Conservation (phyloP, 2,329 filamentous ascomycete species). For the Ophiosphaerella korrae region DNA sequence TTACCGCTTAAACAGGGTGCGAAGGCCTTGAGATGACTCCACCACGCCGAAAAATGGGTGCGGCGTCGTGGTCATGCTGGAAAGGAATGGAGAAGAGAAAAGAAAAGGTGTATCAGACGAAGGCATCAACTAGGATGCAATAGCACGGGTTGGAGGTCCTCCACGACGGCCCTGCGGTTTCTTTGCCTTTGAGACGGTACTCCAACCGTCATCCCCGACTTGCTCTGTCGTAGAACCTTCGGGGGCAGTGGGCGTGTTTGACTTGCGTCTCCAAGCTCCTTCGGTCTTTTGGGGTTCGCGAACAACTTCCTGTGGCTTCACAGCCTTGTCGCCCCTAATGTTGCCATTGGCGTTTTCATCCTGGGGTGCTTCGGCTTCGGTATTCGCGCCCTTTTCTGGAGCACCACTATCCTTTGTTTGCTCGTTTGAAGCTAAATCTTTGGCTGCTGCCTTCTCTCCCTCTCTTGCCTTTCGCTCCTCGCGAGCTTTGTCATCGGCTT, state of each 20-base stretch:
- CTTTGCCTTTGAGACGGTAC: conserved; percentile 57
- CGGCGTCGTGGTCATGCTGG: conserved; percentile 34
- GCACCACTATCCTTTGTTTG: conserved; percentile 39
- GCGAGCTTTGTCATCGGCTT: conserved; percentile 83
- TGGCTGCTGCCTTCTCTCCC: conserved; percentile 61
- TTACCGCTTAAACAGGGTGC: conserved; percentile 23
- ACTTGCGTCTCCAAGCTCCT: conserved; percentile 49
- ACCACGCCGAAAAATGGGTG: conserved; percentile 32
- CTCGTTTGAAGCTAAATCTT: conserved; percentile 54
- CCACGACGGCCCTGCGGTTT: conserved; percentile 45
- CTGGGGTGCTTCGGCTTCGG: conserved; percentile 56
- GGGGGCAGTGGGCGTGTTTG: conserved; percentile 35
- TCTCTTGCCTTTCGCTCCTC: conserved; percentile 65
- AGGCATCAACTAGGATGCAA: conserved; percentile 50
- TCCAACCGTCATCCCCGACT: conserved; percentile 60
- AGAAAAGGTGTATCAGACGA: conserved; percentile 9
- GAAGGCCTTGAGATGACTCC: conserved; percentile 28
- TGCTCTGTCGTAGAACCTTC: conserved; percentile 51
- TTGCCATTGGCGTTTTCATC: conserved; percentile 57
- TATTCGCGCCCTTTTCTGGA: conserved; percentile 56
- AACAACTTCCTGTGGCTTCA: conserved; percentile 62
- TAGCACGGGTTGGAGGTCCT: conserved; percentile 48
- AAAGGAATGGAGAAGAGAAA: conserved; percentile 19
- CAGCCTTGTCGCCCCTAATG: conserved; percentile 58
- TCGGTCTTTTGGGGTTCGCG: conserved; percentile 49